phyloP scores from a whole-genome alignment of 495 filamentous ascomycete species.

The Clavariopsis aquatica region DNA sequence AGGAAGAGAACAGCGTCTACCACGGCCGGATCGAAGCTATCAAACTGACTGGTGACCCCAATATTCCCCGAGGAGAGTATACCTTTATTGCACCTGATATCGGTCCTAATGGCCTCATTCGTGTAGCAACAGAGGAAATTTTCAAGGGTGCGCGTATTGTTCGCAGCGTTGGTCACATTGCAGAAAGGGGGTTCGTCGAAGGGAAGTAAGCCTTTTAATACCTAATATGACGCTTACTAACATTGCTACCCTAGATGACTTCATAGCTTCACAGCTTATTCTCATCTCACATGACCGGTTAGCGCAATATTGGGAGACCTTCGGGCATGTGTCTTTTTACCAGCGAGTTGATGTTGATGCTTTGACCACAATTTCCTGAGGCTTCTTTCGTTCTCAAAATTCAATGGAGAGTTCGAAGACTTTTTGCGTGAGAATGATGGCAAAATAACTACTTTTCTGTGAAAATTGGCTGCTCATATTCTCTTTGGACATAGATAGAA shows the following conservation, averaged over 20 bases:
- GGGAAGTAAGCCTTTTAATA: constrained; percentile 53
- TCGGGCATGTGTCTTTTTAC: constrained; percentile 80
- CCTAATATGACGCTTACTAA: neutral
- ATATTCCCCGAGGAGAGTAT: constrained; percentile 81
- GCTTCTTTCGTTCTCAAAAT: neutral
- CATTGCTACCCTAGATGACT: constrained; percentile 55
- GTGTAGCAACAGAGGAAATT: constrained; percentile 63
- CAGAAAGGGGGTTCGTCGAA: constrained; percentile 64
- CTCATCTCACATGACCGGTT: constrained; percentile 73
- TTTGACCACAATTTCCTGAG: constrained; percentile 8
- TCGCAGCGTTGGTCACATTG: constrained; percentile 73
- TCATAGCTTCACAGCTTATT: constrained; percentile 72
- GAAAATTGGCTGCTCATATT: too few species aligned
- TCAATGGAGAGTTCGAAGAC: neutral
- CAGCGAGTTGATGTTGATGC: constrained; percentile 73
- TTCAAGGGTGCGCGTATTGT: constrained; percentile 79
- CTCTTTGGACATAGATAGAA: too few species aligned
- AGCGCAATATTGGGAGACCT: constrained; percentile 78
- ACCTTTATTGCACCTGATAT: constrained; percentile 80
- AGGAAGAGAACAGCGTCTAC: constrained; percentile 45
- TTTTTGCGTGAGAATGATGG: neutral
- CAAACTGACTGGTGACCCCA: constrained; percentile 88
- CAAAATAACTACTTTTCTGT: neutral
- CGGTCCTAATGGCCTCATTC: constrained; percentile 59
- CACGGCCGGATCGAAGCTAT: constrained; percentile 71